Evolutionary conservation across 352 stramenopile genomes (phyloP), one percentile per base, ranked within the genome.

Genomic region (Phytophthora vignae): DNA sequence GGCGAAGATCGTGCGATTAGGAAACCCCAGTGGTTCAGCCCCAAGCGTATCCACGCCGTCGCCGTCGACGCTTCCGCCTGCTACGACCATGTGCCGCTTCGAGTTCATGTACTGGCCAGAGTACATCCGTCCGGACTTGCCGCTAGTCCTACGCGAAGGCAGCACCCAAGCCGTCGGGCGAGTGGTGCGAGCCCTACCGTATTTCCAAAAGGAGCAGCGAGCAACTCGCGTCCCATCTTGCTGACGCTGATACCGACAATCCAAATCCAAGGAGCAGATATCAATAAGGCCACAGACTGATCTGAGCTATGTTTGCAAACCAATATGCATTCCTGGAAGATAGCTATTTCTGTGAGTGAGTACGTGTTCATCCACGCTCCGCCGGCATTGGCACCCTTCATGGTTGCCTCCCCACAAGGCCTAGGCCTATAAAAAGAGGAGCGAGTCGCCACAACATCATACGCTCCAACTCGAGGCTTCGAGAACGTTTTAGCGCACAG

Each of bases 81-180:
- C 76, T 55, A 74, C 73, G 21, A 87, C 77, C 50, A 81, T 92
- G 46, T 93, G 88, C 49, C 86, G 88, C 27, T 94, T 96, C 36
- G 84, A 94, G 62, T 96, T 96, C 72, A 91, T 96, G 79, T 93
- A 96, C 79, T 93, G 85, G 80, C 85, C 88, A 0, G 88, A 96
- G 76, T 94, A 94, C 66, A 84, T 96, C 63, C 88, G 85, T 29
- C 87, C 87, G 0, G 84, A 96, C 52, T 61, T 92, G 46, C 88
- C 88, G 55, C 70, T 96, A n/a, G 85, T 96, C 4, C 64, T 96
- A 21, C 81, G 84, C 7, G 88, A 93, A 65, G 79, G 75, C 44
- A 81, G 68, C 12, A 87, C 87, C 5, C 88, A 94, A 63, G 88
- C 84, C 0, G 88, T 93, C 4, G 88, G 88, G 9, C 82, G 84